Base-by-base conservation (phyloP, 1,284 basidiomycete species). In the Psilocybe mexicana region DNA sequence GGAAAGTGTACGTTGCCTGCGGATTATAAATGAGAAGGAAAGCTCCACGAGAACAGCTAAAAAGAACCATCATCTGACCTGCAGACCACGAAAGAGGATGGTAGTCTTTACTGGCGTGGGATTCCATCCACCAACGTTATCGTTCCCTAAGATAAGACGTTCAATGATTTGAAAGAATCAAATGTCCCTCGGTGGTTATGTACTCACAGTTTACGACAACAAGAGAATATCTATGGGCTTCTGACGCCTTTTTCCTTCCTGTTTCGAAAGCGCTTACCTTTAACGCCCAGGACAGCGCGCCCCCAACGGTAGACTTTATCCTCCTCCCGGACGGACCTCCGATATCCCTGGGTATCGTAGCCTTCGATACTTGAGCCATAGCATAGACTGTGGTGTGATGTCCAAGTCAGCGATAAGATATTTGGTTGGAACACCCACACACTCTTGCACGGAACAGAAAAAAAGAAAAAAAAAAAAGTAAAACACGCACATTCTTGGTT, bases 321-420 rank as follows among this genome's bases (percentile, higher is more conserved):
- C 88, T 79, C 65, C 84, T 74, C 7, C 83, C 89, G 62, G 74
- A 86, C 0, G 87, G 85, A 1, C 88, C 87, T 5, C 81, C 83
- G 1, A 69, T 65, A 58, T 90, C 87, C 52, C 82, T 79, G 1
- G 88, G 88, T 12, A 87, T 72, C 58, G 86, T 81, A 3, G 86
- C 89, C 67, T 88, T 88, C 23, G 85, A 86, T 0, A 83, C 81
- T 53, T 90, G 88, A 3, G 85, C 86, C 81, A 90, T 84, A 1
- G 82, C 68, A 61, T 88, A 90, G 71, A 85, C 88, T 87, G 63
- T 35, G 43, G 55, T 28, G 40, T n/a, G 4, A n/a, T 54, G 43
- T 30, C 23, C n/a, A 8, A 10, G 43, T 18, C 18, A 18, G 18
- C 18, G 18, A 18, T 18, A 18, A 18, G 18, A 18, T 18, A 18